These are phyloP conservation scores for Mallotus repandus DNA, from an alignment of 441 rosid genomes.

Conservation along the genomic window DNA sequence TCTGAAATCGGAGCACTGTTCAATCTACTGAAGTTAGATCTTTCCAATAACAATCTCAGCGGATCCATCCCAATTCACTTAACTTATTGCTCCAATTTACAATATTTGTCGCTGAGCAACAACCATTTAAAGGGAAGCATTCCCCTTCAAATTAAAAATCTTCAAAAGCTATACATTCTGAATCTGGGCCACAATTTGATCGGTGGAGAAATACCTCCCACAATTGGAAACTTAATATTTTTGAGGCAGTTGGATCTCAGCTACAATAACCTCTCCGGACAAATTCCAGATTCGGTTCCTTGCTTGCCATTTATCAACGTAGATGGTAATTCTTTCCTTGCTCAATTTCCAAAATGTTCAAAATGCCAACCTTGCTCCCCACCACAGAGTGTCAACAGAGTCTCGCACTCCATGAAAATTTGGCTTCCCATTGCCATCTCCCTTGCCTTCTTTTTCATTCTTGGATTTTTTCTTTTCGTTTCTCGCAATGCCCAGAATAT, in stretches of 20 bases:
- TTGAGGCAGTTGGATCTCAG: constrained; percentile 1
- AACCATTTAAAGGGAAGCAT: constrained; percentile 19
- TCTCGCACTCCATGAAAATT: constrained; percentile 12
- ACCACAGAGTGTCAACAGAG: constrained; percentile 1
- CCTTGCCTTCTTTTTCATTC: background rate
- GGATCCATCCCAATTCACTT: constrained; percentile 25
- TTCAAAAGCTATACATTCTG: background rate
- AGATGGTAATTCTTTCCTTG: constrained; percentile 12
- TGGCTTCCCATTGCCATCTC: background rate
- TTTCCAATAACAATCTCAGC: constrained; percentile 25
- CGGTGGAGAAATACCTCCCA: too few relatives aligned
- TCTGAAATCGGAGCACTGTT: constrained; percentile 31
- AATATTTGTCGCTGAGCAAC: constrained; percentile 8
- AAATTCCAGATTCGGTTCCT: constrained; percentile 26
- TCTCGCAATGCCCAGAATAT: background rate
- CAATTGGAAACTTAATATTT: too few relatives aligned
- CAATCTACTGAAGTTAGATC: constrained; percentile 14
- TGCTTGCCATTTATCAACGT: background rate
- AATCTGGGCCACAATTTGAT: background rate
- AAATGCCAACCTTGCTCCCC: too few relatives aligned
- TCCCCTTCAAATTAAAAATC: constrained; percentile 10
- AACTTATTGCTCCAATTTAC: background rate
- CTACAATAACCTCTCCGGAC: constrained; percentile 30
- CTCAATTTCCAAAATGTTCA: too few relatives aligned
- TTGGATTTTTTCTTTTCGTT: background rate